Evolutionary conservation across 768 basidiomycete genomes (phyloP), one percentile per base, ranked within the genome.

Genomic region (Rhodotorula taiwanensis): DNA sequence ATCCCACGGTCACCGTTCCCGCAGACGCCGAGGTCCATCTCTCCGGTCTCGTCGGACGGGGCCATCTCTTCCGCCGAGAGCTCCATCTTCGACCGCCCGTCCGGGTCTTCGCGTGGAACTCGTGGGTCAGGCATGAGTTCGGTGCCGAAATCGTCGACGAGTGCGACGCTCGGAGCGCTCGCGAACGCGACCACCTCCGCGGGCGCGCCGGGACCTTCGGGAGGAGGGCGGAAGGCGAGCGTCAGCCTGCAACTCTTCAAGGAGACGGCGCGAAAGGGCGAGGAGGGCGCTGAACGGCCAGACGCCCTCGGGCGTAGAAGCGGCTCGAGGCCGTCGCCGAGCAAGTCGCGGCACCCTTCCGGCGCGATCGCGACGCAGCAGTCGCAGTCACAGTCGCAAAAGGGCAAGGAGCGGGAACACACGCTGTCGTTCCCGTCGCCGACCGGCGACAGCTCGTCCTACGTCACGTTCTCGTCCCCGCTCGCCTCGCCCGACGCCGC

Each of bases 221-320:
- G 67, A 5, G 65, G 62, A 9, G 69, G 69, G 31, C 41, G 77
- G 54, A 78, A 78, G 64, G 77, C 75, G 18, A 76, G 74, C 68
- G 73, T 78, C 54, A 76, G 75, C 14, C 72, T 78, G 72, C 76
- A 77, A 43, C 62, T 78, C 30, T 78, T 78, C 73, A 76, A 75
- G 60, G 76, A 77, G 66, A 73, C 69, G 58, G 54, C 65, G 60
- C 9, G 49, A 41, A 34, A 27, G 23, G 52, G 14, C 6, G 34
- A 9, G 15, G 51, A n/a, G 13, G 16, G 53, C 43, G n/a, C 48
- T 3, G 28, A n/a, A 0, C 16, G 31, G 14, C 5, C 8, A 27
- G 31, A 34, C 39, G 20, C 28, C 43, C 43, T 8, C 50, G 30
- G 34, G n/a, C 23, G 50, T 4, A 30, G 65, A 34, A 25, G 58